phyloP scores from a whole-genome alignment of 2,329 filamentous ascomycete species.

The Lojkania enalia region DNA sequence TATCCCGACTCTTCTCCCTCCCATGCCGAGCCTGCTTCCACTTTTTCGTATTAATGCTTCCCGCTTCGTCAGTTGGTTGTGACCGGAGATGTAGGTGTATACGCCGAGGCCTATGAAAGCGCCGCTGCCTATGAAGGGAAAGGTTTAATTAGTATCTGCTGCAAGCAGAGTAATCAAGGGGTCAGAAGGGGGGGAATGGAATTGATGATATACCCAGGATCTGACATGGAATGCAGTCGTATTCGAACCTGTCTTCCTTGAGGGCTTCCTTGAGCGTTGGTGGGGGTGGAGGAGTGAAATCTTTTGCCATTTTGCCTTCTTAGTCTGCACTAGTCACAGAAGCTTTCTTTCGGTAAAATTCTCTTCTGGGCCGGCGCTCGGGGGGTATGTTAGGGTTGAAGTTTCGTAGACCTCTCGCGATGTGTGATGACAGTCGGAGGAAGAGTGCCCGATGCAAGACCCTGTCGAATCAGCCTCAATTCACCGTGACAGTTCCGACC shows the following conservation, averaged over 20 bases:
- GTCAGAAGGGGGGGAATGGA: neutral
- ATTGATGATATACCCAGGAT: slow-evolving; percentile 61
- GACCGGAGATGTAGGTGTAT: slow-evolving; percentile 52
- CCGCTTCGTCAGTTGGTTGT: slow-evolving; percentile 48
- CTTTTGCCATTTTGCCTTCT: neutral
- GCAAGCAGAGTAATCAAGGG: neutral
- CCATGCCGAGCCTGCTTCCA: slow-evolving; percentile 48
- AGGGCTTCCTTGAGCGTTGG: slow-evolving; percentile 36
- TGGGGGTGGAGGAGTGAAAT: neutral
- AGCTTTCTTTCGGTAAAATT: neutral
- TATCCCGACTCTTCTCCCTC: slow-evolving; percentile 45
- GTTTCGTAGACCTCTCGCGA: no score
- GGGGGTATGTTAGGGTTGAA: neutral
- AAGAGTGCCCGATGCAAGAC: slow-evolving; percentile 9
- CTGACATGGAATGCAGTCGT: slow-evolving; percentile 71
- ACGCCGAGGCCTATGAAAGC: slow-evolving; percentile 53
- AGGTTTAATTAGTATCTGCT: neutral
- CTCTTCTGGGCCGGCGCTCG: no score
- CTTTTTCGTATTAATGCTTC: slow-evolving; percentile 47
- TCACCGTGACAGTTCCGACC: slow-evolving; percentile 21
- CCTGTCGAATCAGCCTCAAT: slow-evolving; percentile 15
- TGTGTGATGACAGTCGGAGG: slow-evolving; percentile 8
- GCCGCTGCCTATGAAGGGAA: slow-evolving; percentile 44
- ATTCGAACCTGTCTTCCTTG: slow-evolving; percentile 38
- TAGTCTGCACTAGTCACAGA: no score